Evolutionary conservation across 345 rosid genomes (phyloP), one percentile per base, ranked within the genome.

Genomic region (Hirschfeldia incana): DNA sequence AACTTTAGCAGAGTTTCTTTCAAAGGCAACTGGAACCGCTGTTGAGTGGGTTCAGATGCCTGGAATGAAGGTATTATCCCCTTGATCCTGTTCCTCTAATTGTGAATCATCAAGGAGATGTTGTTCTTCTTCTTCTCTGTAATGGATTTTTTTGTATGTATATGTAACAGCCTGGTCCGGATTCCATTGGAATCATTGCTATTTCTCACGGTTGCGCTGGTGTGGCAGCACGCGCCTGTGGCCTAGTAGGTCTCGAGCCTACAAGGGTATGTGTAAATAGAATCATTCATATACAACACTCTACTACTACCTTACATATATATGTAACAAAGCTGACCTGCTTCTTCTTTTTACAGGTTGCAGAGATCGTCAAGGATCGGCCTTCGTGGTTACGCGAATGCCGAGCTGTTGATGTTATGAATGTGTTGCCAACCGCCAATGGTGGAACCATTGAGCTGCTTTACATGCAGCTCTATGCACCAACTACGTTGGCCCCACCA

Each of bases 31-130:
- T 88, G 99, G 99, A 91, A 96, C 99, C 82, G 98, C 99, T 84
- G 95, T 96, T 63, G 99, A 96, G 97, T 96, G 99, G 99, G 94
- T 96, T 83, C 99, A 96, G 88, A 96, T 93, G 97, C 99, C 98
- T 90, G 98, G 99, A 93, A 96, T 93, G 99, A 96, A 96, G 99
- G 99, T 91, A 87, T 82, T 8, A 29, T 29, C 12, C 33, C 9
- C 30, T 74, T 77, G 16, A 42, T 57, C 4, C 26, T 66, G 3
- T 8, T 16, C 28, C 72, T 59, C 13, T 64, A 37, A 21, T 21
- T 21, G 21, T 21, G 21, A 21, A 21, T 21, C 21, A 21, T 21
- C 21, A 21, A 21, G 21, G 21, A 21, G 21, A 89, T 21, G 21
- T 21, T 21, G 21, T 21, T 21, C 21, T 21, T 21, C 21, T 21